Base-by-base conservation (phyloP, 148 eudicot species). In the Chenopodium formosanum region DNA sequence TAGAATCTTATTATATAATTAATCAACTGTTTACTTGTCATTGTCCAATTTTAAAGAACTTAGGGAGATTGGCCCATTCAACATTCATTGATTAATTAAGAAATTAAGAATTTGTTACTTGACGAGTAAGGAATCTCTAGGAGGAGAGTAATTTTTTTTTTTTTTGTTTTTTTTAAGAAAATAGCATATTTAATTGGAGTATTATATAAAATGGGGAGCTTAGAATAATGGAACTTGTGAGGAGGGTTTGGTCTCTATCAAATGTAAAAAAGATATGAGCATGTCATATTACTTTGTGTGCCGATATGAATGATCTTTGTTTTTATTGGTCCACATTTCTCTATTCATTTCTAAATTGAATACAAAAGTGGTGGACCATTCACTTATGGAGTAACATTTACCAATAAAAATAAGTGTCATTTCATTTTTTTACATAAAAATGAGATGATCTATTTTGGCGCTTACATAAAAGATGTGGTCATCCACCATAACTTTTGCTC, bases 111-210 rank as follows among this genome's bases (percentile, higher is more conserved):
- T 69, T 64, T 66, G 75, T 79, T 68, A 17, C 82, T 72, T 80
- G 76, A 63, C 23, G 40, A 25, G 16, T 62, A 80, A 73, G 77
- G 76, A 70, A 31, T 60, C 77, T 72, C n/a, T 72, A 32, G 40
- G 44, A 8, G 47, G 16, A 68, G 13, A 3, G 16, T 5, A 48
- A 31, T 31, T 31, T 31, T 31, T 31, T 1, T 31, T 31, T 2
- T 31, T n/a, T n/a, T n/a, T n/a, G n/a, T n/a, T 31, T 31, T 1
- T 31, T 31, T 2, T 17, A 11, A 69, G 29, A 48, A 11, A 69
- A 48, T 22, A 37, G 25, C 23, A 66, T 9, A 22, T 37, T 2
- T n/a, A 23, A n/a, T n/a, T 4, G 1, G 11, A 25, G 16, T 74
- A 23, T 74, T 16, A 25, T 50, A 48, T 46, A 14, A 70, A 46